These are phyloP conservation scores for Penicillium expansum DNA, from an alignment of 2,329 filamentous ascomycete species.

Conservation along the genomic window DNA sequence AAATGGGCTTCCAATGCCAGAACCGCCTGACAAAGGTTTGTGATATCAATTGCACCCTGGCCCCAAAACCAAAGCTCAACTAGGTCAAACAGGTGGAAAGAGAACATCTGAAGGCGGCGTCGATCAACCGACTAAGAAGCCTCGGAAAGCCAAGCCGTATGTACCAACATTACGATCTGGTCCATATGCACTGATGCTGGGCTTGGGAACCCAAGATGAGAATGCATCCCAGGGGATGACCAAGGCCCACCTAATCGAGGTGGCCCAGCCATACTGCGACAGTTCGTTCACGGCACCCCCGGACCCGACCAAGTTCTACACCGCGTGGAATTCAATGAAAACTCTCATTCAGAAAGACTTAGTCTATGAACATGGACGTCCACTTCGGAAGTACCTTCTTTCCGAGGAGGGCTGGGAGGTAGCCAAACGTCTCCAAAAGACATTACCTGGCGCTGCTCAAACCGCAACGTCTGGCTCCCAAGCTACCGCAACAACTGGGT, in stretches of 20 bases:
- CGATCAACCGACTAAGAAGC: constrained; percentile 54
- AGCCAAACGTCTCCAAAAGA: constrained; percentile 61
- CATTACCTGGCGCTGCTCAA: constrained; percentile 30
- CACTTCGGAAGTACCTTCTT: constrained; percentile 64
- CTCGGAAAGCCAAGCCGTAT: constrained; percentile 60
- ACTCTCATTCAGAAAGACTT: constrained; percentile 70
- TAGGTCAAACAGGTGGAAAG: constrained; percentile 24
- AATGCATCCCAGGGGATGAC: constrained; percentile 58
- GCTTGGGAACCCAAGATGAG: constrained; percentile 60
- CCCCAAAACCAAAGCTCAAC: constrained; percentile 17
- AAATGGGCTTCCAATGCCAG: constrained; percentile 67
- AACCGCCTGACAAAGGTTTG: constrained; percentile 50
- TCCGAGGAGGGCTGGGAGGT: constrained; percentile 78
- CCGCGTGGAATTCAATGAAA: constrained; percentile 81
- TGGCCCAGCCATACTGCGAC: constrained; percentile 70
- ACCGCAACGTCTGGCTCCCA: constrained; percentile 14
- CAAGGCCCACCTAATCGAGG: constrained; percentile 66
- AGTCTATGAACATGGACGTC: constrained; percentile 68
- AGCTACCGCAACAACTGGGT: neutral
- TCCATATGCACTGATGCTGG: constrained; percentile 68
- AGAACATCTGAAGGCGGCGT: constrained; percentile 30
- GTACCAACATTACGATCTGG: constrained; percentile 72
- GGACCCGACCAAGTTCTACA: constrained; percentile 69
- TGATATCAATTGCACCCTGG: neutral
- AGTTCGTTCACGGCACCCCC: constrained; percentile 67